These are phyloP conservation scores for Piper longum DNA, from an alignment of 164 flowering plant species.

Conservation along the genomic window DNA sequence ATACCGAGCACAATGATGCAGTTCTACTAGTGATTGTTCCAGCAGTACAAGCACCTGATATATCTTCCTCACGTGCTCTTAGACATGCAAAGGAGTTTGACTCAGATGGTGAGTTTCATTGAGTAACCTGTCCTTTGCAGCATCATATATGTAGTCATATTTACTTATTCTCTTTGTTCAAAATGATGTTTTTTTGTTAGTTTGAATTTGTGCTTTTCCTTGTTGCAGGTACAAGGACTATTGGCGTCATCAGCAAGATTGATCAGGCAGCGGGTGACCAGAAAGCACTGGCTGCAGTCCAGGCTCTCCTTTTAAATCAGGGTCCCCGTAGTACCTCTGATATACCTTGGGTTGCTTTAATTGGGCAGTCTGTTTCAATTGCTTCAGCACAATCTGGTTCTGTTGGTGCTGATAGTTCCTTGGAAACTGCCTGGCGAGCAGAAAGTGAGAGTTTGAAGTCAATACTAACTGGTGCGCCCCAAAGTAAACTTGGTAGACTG, in stretches of 20 bases:
- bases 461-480: constrained; percentile 83
- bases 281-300: constrained; percentile 95
- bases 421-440: constrained; percentile 97
- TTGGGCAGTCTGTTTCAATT: constrained; percentile 94
- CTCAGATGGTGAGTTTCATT: constrained; percentile 44
- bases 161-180: background rate
- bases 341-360: constrained; percentile 92
- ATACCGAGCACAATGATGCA: constrained; percentile 82
- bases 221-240: constrained; percentile 73
- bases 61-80: constrained; percentile 74
- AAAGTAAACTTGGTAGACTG: constrained; percentile 79
- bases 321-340: constrained; percentile 92
- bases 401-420: constrained; percentile 70
- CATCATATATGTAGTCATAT: background rate
- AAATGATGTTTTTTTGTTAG: background rate
- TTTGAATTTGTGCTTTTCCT: background rate
- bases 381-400: constrained; percentile 87
- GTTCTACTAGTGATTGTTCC: constrained; percentile 74
- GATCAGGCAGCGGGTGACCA: constrained; percentile 86
- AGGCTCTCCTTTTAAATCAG: constrained; percentile 76
- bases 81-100: constrained; percentile 80
- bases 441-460: constrained; percentile 95
- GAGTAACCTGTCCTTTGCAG: background rate
- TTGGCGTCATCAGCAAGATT: constrained; percentile 94
- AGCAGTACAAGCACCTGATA: constrained; percentile 90